Evolutionary conservation across 2,329 filamentous ascomycete species (phyloP), one percentile per base, ranked within the genome.

Genomic region (Verticillium longisporum): DNA sequence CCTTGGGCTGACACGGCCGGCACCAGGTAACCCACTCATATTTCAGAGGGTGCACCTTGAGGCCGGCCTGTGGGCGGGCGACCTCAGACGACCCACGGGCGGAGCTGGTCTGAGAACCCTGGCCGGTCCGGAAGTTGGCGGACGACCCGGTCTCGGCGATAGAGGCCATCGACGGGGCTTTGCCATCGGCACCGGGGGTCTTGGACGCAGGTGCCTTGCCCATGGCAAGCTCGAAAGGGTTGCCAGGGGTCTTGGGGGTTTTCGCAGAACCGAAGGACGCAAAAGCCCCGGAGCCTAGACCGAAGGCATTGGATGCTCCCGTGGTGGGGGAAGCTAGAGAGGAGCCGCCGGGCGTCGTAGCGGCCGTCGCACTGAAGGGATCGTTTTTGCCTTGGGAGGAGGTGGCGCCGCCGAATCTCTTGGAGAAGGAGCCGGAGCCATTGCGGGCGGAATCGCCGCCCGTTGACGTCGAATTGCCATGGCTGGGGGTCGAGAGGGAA

Each of bases 11-110:
- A 57, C 95, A 95, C 45, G 95, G 95, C 62, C 95, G 87, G 77
- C 96, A 99, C 92, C 95, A 98, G 74, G 98, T 92, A 37, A 96
- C 88, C 95, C 95, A 99, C 65, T 88, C 88, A 74, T 92, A 88
- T 77, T 90, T 92, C 69, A 98, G 82, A 26, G 63, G 64, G 58
- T 65, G 62, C 18, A 33, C 32, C 45, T 36, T 50, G 31, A 26
- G 41, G 41, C 57, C 63, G 84, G 82, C 65, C 77, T 76, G 60
- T 60, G 32, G 41, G 15, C 58, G 37, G 15, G 37, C 41, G 31
- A 69, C 55, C 61, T 64, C 64, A 21, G 62, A 63, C 31, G 62
- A 65, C 53, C 58, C 62, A 37, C 64, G 61, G 37, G 62, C 56
- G 45, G 64, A 65, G 54, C 26, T 58, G 11, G 64, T 59, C 54